Evolutionary conservation across 768 basidiomycete genomes (phyloP).

Genomic region (Lactarius trivialis): DNA sequence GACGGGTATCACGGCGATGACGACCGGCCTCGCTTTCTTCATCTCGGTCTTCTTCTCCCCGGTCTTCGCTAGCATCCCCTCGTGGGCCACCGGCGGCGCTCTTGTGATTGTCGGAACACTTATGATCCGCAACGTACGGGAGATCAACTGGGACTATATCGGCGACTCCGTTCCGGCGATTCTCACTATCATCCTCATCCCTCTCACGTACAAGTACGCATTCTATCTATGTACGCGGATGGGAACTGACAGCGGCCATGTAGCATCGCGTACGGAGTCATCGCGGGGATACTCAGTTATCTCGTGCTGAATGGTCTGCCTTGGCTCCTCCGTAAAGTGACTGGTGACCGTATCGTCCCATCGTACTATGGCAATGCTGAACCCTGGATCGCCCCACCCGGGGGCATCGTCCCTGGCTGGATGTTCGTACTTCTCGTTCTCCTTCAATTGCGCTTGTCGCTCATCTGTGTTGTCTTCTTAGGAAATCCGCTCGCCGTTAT

Average conservation of each 20-base stretch:
- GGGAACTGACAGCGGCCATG: conserved; percentile 3
- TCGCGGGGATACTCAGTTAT: conserved; percentile 69
- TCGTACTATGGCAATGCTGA: conserved; percentile 59
- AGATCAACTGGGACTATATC: conserved; percentile 86
- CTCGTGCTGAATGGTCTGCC: conserved; percentile 68
- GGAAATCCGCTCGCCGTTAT: neutral
- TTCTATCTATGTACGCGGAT: conserved; percentile 10
- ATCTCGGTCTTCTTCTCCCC: conserved; percentile 83
- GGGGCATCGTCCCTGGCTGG: conserved; percentile 63
- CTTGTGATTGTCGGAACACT: conserved; percentile 81
- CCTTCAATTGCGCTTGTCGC: neutral
- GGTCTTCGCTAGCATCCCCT: conserved; percentile 79
- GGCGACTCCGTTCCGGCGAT: conserved; percentile 87
- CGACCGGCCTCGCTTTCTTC: conserved; percentile 70
- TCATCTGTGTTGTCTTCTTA: neutral
- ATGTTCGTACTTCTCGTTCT: conserved; percentile 34
- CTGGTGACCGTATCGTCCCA: conserved; percentile 56
- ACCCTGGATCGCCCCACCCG: conserved; percentile 65
- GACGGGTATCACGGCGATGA: conserved; percentile 76
- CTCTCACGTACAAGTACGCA: conserved; percentile 66
- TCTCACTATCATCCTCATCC: conserved; percentile 73
- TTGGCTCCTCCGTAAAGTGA: conserved; percentile 45
- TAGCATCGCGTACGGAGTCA: conserved; percentile 87
- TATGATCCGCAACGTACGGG: conserved; percentile 79
- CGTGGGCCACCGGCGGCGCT: conserved; percentile 85